Percentiles rank a stretch among this genome's conserved stretches.
Evolutionary conservation across 306 rosid genomes (phyloP).

Genomic region (Prunus dulcis): DNA sequence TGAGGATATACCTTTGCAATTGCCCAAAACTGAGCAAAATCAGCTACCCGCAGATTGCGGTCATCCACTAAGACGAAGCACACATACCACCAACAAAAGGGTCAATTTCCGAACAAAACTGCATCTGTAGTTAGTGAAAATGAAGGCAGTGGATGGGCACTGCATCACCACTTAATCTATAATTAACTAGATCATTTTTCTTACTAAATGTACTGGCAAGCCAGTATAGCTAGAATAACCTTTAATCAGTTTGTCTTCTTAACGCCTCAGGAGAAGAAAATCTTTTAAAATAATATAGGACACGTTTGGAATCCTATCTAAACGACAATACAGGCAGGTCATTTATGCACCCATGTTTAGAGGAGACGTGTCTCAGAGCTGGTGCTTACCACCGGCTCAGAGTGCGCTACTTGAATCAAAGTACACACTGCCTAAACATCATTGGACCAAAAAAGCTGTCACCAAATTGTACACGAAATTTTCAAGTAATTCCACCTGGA

Average conservation of each 20-base stretch:
- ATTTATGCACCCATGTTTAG: slow-evolving; percentile 8
- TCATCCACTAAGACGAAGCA: slow-evolving; percentile 99
- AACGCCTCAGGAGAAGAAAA: slow-evolving; percentile 23
- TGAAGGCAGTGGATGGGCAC: slow-evolving; percentile 91
- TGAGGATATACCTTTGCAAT: slow-evolving; percentile 94
- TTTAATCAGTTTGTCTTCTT: slow-evolving; percentile 24
- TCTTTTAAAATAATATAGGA: slow-evolving; percentile 18
- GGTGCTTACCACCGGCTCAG: slow-evolving; percentile 4
- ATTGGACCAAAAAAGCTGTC: slow-evolving; percentile 23
- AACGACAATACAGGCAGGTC: slow-evolving; percentile 23
- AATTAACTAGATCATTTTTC: slow-evolving; percentile 59
- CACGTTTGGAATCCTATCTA: slow-evolving; percentile 16
- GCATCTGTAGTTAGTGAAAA: slow-evolving; percentile 93
- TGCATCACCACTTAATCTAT: slow-evolving; percentile 73
- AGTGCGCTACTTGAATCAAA: slow-evolving; percentile 1
- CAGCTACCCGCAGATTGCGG: slow-evolving; percentile 99
- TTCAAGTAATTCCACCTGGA: slow-evolving; percentile 36
- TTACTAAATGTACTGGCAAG: slow-evolving; percentile 40
- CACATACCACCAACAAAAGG: slow-evolving; percentile 99
- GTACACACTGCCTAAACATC: slow-evolving; percentile 12
- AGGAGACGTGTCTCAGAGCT: slow-evolving; percentile 21
- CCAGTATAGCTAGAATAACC: slow-evolving; percentile 37
- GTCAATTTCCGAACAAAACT: slow-evolving; percentile 96
- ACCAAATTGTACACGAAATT: slow-evolving; percentile 31
- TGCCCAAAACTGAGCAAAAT: slow-evolving; percentile 99